Base-by-base conservation (phyloP, 306 rosid genomes). In the Trichosanthes truncata region DNA sequence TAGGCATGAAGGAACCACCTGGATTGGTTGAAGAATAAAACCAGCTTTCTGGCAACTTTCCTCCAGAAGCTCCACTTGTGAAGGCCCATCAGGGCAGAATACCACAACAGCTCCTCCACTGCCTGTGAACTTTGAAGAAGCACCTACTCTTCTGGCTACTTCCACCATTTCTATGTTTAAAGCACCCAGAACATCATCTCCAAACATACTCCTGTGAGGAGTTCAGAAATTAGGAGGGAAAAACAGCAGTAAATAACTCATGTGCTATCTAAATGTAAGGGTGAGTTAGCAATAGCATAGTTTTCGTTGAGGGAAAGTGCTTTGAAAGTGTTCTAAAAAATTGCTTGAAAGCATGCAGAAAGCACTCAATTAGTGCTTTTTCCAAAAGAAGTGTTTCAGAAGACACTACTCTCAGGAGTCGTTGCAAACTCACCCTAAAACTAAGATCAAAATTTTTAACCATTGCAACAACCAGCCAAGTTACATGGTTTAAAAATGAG, bases 101-200 rank as follows among this genome's bases (percentile, higher is more conserved):
- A 89, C 97, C 26, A 91, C 92, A 6, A 95, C 89, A 61, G 97
- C 99, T 83, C 99, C 99, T 55, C 97, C 99, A 8, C 99, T 95
- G 21, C 99, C 99, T 1, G 99, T 95, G 85, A 95, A 95, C 80
- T 93, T 95, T 7, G 99, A 91, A 4, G 97, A 96, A 25, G 99
- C 99, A 25, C 97, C 99, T 60, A 91, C 90, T 69, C 88, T 84
- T 62, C 96, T 86, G 8, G 97, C 99, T 29, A 90, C 81, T 86
- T 95, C 96, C 84, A 95, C 89, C 99, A 95, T 95, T 83, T 93
- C 83, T 75, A 95, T 69, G 86, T 95, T 95, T 61, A 93, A 41
- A 81, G 67, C 94, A 74, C 99, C 97, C 33, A 95, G 88, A 31
- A 86, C 97, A 4, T 85, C 93, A 67, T 93, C 97, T 45, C 97